Percentiles rank a stretch among this genome's conserved stretches.
These are phyloP conservation scores for Deakozyma indianensis DNA, from an alignment of 805 yeast genomes.

Conservation along the genomic window DNA sequence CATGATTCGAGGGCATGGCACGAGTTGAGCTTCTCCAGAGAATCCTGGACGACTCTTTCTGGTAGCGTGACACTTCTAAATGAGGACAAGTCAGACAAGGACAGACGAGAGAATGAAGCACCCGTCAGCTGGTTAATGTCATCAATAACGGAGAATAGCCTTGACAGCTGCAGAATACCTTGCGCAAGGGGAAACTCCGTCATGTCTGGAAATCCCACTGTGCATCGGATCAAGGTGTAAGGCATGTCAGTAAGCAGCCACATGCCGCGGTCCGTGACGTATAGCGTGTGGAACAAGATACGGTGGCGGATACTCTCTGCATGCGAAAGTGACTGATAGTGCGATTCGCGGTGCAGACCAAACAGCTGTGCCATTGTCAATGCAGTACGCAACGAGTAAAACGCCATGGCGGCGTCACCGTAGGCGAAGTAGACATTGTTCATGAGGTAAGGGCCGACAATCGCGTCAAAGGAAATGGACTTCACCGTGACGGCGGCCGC, in stretches of 20 bases:
- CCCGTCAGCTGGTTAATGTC: background rate
- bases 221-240: background rate
- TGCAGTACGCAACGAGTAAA: background rate
- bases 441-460: background rate
- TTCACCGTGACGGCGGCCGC: background rate
- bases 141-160: background rate
- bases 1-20: background rate
- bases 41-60: background rate
- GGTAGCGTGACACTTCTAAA: background rate
- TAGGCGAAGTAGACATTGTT: background rate
- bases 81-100: background rate
- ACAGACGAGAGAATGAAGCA: background rate
- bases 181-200: background rate
- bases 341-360: background rate
- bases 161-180: background rate
- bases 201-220: background rate
- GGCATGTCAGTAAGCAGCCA: slow-evolving; percentile 1
- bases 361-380: background rate
- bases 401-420: background rate
- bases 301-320: background rate
- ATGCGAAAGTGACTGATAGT: background rate
- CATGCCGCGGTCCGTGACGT: background rate
- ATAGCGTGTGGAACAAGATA: background rate
- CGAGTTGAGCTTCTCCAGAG: background rate
- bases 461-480: background rate